These are phyloP conservation scores for Cryphonectria parasitica DNA, from an alignment of 2,329 filamentous ascomycete species.

Conservation along the genomic window DNA sequence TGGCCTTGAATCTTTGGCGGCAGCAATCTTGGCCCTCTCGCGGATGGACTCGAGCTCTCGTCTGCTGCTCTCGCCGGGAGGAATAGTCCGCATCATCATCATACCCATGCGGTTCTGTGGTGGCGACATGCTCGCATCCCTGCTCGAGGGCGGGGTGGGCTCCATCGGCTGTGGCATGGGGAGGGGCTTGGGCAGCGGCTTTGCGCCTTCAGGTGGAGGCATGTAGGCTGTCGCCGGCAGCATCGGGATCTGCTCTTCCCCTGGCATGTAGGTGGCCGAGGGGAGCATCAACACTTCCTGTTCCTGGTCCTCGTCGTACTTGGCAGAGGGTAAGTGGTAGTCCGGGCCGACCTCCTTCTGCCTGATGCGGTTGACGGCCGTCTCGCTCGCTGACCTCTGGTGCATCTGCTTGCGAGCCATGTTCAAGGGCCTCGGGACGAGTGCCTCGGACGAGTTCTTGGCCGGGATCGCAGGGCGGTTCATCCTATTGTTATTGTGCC, in stretches of 20 bases:
- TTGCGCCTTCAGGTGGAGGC: conserved; percentile 18
- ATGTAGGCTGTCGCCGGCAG: conserved; percentile 24
- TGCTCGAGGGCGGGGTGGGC: conserved; percentile 26
- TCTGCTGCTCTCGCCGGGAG: conserved; percentile 26
- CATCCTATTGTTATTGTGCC: conserved; percentile 4
- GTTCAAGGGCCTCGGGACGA: conserved; percentile 22
- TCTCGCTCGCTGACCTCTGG: conserved; percentile 25
- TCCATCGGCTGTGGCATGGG: conserved; percentile 25
- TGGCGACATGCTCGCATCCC: conserved; percentile 25
- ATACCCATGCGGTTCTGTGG: conserved; percentile 26
- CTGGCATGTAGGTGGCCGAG: conserved; percentile 15
- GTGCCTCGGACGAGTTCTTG: conserved; percentile 16
- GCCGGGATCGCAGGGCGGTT: conserved; percentile 5
- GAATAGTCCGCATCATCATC: conserved; percentile 23
- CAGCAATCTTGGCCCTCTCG: conserved; percentile 23
- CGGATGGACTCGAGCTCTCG: conserved; percentile 29
- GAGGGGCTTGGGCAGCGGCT: conserved; percentile 19
- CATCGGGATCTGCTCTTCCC: conserved; percentile 11
- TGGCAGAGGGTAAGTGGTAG: conserved; percentile 23
- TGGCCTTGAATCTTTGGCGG: conserved; percentile 11
- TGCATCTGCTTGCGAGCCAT: conserved; percentile 19
- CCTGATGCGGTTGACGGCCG: conserved; percentile 16
- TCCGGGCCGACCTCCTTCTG: conserved; percentile 3
- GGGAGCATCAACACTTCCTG: conserved; percentile 17
- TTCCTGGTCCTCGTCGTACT: conserved; percentile 1